These are phyloP conservation scores for Pseudocercospora fuligena DNA, from an alignment of 2,329 filamentous ascomycete genomes.

Conservation along the genomic window DNA sequence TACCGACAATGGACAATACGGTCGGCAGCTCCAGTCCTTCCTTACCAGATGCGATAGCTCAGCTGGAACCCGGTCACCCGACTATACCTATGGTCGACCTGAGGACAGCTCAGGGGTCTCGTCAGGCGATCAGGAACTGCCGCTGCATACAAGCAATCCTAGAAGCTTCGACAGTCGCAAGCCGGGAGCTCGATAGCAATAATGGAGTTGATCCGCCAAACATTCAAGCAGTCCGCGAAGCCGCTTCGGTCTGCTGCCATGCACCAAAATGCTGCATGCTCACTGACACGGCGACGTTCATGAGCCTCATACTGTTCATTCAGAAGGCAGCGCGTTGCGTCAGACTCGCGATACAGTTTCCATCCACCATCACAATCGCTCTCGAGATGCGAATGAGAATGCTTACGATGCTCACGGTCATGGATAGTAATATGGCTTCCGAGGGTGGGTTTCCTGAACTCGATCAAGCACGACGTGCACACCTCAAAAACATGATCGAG, in stretches of 20 bases:
- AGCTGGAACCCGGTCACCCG: background rate
- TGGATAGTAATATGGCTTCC: background rate
- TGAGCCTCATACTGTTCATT: slow-evolving; percentile 3
- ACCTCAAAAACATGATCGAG: background rate
- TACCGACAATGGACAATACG: background rate
- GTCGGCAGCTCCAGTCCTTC: background rate
- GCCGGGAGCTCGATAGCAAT: background rate
- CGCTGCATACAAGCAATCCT: slow-evolving; percentile 9
- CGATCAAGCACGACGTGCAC: background rate
- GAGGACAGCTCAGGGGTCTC: background rate
- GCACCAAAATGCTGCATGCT: slow-evolving; percentile 5
- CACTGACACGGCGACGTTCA: background rate
- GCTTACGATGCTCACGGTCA: background rate
- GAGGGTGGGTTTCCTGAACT: background rate
- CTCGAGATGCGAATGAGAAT: background rate
- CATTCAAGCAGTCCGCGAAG: background rate
- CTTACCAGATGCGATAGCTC: background rate
- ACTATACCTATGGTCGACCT: background rate
- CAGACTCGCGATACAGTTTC: background rate
- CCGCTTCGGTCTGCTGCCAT: background rate
- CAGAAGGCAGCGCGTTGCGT: slow-evolving; percentile 1
- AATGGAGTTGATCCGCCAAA: slow-evolving; percentile 2
- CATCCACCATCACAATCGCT: background rate
- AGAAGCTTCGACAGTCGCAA: slow-evolving; percentile 7
- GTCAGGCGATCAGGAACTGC: background rate